A percentile compares a stretch with the other conserved stretches of the same genome.
Conservation (phyloP, 2,329 filamentous ascomycete genomes). For the Arthrobotrys megalospora region DNA sequence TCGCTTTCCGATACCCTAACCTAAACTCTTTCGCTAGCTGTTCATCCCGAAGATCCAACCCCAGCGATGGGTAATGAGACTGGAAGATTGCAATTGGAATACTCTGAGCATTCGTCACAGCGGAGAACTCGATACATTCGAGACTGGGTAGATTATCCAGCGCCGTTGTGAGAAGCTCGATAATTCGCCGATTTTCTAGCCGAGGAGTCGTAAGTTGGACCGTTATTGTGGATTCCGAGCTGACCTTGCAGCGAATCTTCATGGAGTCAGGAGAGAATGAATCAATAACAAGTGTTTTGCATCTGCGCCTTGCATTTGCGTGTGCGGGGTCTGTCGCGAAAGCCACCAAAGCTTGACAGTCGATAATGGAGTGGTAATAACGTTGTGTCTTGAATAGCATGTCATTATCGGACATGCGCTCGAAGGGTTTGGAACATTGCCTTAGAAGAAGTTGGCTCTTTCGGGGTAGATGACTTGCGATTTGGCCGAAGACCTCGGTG, state of each 20-base stretch:
- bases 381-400: slow-evolving; percentile 8
- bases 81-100: slow-evolving; percentile 7
- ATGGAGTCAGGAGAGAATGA: not conserved
- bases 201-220: not conserved
- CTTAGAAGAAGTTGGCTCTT: slow-evolving; percentile 9
- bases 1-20: not conserved
- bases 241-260: slow-evolving; percentile 2
- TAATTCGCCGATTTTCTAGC: not conserved
- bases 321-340: slow-evolving; percentile 6
- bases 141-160: slow-evolving; percentile 23
- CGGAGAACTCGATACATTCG: slow-evolving; percentile 23
- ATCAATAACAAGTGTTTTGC: slow-evolving; percentile 21
- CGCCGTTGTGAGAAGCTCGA: slow-evolving; percentile 11
- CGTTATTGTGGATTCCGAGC: not conserved
- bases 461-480: slow-evolving; percentile 3
- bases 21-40: not conserved
- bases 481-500: slow-evolving; percentile 26
- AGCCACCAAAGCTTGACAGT: slow-evolving; percentile 2
- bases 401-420: not conserved
- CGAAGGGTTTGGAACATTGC: slow-evolving; percentile 27
- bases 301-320: not conserved
- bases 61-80: slow-evolving; percentile 5
- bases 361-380: slow-evolving; percentile 2
- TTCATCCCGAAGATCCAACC: not conserved
- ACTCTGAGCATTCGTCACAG: too few species aligned